Evolutionary conservation across 805 yeast species (phyloP), one percentile per base, ranked within the genome.

Genomic region (Barnettozyma sp.): DNA sequence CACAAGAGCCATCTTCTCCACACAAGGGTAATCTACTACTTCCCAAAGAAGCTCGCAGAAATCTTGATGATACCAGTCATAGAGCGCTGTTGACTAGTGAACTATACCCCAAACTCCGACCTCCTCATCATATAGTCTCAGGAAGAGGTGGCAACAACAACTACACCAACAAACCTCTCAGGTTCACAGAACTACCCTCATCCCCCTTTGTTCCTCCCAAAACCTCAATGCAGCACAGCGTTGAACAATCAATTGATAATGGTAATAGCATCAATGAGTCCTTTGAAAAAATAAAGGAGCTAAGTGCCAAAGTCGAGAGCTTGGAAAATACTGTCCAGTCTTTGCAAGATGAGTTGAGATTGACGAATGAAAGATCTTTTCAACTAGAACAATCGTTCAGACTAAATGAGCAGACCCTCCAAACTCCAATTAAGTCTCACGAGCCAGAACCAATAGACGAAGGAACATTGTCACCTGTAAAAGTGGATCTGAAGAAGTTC

Each of bases 391-490:
- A 36, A 1, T 30, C 48, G 2, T 18, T 47, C 26, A 39, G 33
- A 25, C 13, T 19, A 12, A 43, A 14, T 37, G 41, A 42, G 7
- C 34, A 35, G 16, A 39, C 50, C 9, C 33, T 40, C 39, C 36
- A 35, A 32, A 43, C 45, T 22, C 46, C 40, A 16, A 40, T 39
- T 7, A n/a, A 19, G 15, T 13, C 17, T 7, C 21, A 16, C 8
- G 17, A 4, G 12, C 16, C 23, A 12, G 18, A 22, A 19, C 26
- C 31, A 29, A 16, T 23, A 11, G 49, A 42, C 26, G 48, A 43
- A 13, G 41, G 35, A 5, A 42, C 54, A 11, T 22, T 48, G 12
- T 44, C 52, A 2, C 50, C 54, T 5, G 51, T 49, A 20, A 47
- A 49, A 22, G 22, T 49, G 27, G 48, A 49, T 33, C 29, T 46